Evolutionary conservation across 805 yeast genomes (phyloP).

Genomic region (Starmerella floris): DNA sequence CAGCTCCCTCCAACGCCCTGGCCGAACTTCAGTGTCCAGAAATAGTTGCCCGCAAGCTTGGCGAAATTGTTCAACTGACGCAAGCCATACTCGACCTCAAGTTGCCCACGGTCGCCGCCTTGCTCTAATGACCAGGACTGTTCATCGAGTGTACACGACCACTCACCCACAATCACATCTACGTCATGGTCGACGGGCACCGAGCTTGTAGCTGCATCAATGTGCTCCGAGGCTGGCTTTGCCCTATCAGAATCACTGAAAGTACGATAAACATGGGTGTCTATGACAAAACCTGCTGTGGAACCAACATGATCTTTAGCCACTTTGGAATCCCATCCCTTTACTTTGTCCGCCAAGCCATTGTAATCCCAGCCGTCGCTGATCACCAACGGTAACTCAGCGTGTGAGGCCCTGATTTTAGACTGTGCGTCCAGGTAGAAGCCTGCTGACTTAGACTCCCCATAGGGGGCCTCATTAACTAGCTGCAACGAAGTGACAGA

Average conservation of each 20-base stretch:
- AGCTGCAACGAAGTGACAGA: slow-evolving; percentile 74
- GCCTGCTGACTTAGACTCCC: slow-evolving; percentile 34
- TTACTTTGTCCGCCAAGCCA: slow-evolving; percentile 59
- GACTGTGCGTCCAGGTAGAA: slow-evolving; percentile 56
- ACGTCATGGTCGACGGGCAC: slow-evolving; percentile 26
- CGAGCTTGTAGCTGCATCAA: slow-evolving; percentile 28
- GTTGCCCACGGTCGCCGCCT: slow-evolving; percentile 35
- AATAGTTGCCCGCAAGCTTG: slow-evolving; percentile 53
- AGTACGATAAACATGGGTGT: slow-evolving; percentile 76
- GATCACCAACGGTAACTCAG: slow-evolving; percentile 61
- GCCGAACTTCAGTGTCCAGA: slow-evolving; percentile 84
- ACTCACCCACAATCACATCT: slow-evolving; percentile 79
- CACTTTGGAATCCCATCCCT: slow-evolving; percentile 30
- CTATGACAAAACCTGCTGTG: slow-evolving; percentile 55
- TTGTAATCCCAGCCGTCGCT: slow-evolving; percentile 93
- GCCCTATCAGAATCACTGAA: slow-evolving; percentile 60
- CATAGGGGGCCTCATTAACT: slow-evolving; percentile 69
- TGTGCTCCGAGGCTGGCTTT: slow-evolving; percentile 50
- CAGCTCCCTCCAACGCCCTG: slow-evolving; percentile 93
- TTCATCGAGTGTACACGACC: slow-evolving; percentile 73
- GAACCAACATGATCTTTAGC: slow-evolving; percentile 16
- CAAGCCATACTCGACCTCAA: slow-evolving; percentile 51
- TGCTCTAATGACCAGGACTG: slow-evolving; percentile 50
- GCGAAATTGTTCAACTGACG: slow-evolving; percentile 38
- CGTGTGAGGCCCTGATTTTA: slow-evolving; percentile 36